Percentiles rank a stretch among this genome's conserved stretches.
phyloP scores from a whole-genome alignment of 2,329 filamentous ascomycete genomes.

The Trichoderma breve region DNA sequence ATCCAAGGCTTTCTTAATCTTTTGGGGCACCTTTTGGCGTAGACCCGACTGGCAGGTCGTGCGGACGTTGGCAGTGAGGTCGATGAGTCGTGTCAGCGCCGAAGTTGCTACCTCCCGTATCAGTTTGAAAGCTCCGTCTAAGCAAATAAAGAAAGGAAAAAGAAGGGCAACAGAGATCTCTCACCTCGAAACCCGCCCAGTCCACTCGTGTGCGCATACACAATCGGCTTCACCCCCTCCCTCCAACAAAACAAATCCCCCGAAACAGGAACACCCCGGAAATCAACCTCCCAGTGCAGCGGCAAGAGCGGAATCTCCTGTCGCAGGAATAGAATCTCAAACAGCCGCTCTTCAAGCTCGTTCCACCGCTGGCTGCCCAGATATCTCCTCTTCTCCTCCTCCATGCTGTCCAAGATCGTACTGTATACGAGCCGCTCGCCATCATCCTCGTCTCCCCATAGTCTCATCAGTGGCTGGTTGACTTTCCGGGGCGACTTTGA shows the following conservation, averaged over 20 bases:
- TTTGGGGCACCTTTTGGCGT: constrained; percentile 30
- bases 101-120: constrained; percentile 36
- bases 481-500: not conserved
- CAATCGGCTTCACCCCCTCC: constrained; percentile 34
- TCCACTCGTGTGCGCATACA: constrained; percentile 37
- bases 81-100: constrained; percentile 40
- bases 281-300: constrained; percentile 40
- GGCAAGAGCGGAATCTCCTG: constrained; percentile 43
- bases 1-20: constrained; percentile 37
- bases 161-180: not conserved
- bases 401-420: constrained; percentile 37
- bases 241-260: constrained; percentile 37
- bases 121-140: constrained; percentile 15
- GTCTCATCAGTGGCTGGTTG: not conserved
- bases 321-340: constrained; percentile 43
- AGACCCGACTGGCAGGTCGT: constrained; percentile 37
- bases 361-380: constrained; percentile 50
- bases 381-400: constrained; percentile 42
- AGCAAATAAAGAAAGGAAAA: not conserved
- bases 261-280: constrained; percentile 41
- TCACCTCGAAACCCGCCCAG: constrained; percentile 36
- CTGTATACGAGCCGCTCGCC: not conserved
- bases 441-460: not conserved
- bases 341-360: constrained; percentile 46
- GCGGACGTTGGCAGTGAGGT: constrained; percentile 39